Evolutionary conservation across 2,329 filamentous ascomycete genomes (phyloP).

Genomic region (Alternaria gansuensis): DNA sequence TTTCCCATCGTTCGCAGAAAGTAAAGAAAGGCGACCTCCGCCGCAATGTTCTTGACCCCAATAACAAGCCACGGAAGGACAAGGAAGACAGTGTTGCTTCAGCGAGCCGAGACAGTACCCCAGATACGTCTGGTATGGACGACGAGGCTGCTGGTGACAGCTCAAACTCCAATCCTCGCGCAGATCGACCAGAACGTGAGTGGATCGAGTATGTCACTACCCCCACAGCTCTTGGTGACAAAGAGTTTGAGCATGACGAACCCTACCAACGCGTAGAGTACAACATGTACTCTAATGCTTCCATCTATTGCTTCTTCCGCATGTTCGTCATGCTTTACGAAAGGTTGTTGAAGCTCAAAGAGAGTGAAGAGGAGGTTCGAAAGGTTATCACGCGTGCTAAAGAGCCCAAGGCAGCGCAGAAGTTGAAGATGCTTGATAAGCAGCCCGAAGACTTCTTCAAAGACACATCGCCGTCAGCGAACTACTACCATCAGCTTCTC

Average conservation of each 20-base stretch:
- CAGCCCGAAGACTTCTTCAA: constrained; percentile 77
- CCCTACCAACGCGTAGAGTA: constrained; percentile 82
- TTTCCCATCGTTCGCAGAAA: constrained; percentile 73
- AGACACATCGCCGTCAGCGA: constrained; percentile 67
- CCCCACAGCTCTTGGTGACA: constrained; percentile 65
- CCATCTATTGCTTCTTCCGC: constrained; percentile 93
- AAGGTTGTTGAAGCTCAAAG: constrained; percentile 83
- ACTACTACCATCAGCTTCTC: constrained; percentile 86
- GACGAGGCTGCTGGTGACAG: constrained; percentile 76
- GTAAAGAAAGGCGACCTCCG: constrained; percentile 74
- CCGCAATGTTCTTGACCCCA: constrained; percentile 84
- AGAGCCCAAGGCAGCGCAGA: constrained; percentile 79
- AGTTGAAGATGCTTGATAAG: constrained; percentile 85
- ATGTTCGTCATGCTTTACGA: constrained; percentile 92
- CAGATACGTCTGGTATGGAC: constrained; percentile 80
- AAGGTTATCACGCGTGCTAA: constrained; percentile 77
- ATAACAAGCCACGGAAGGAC: constrained; percentile 74
- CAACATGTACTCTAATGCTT: constrained; percentile 91
- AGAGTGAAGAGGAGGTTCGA: constrained; percentile 75
- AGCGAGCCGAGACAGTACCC: constrained; percentile 87
- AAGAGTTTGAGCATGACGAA: constrained; percentile 77
- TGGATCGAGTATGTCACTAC: constrained; percentile 68
- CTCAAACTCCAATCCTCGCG: constrained; percentile 60
- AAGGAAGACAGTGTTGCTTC: constrained; percentile 82
- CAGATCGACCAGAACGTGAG: constrained; percentile 71